A percentile compares a stretch with the other conserved stretches of the same genome.
These are phyloP conservation scores for Nakaseomyces nivariensis DNA, from an alignment of 1,139 yeast species.

Conservation along the genomic window DNA sequence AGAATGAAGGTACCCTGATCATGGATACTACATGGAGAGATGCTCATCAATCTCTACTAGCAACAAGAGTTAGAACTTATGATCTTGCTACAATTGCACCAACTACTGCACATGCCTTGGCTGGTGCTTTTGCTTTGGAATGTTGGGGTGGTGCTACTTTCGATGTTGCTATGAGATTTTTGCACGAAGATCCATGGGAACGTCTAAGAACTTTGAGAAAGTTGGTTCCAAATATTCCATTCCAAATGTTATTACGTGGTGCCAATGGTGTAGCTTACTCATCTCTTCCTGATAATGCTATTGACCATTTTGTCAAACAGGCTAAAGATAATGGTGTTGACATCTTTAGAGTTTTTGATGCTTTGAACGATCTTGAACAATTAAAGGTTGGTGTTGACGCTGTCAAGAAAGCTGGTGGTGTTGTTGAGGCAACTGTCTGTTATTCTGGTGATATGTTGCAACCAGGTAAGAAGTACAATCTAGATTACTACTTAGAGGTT, in stretches of 20 bases:
- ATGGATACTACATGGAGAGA: constrained; percentile 99
- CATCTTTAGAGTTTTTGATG: constrained; percentile 95
- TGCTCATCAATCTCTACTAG: constrained; percentile 96
- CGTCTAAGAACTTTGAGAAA: constrained; percentile 80
- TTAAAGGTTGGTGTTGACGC: constrained; percentile 96
- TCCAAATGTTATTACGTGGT: constrained; percentile 98
- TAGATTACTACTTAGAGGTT: constrained; percentile 74
- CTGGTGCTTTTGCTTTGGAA: constrained; percentile 90
- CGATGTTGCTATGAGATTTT: constrained; percentile 96
- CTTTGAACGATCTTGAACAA: constrained; percentile 92
- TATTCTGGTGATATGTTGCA: constrained; percentile 98
- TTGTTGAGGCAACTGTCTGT: constrained; percentile 95
- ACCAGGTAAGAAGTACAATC: constrained; percentile 89
- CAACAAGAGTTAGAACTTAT: constrained; percentile 92
- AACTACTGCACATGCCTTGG: constrained; percentile 80
- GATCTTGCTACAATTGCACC: constrained; percentile 89
- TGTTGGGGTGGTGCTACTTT: constrained; percentile 99
- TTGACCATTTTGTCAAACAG: constrained; percentile 89
- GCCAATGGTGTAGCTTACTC: constrained; percentile 99
- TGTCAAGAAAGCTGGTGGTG: constrained; percentile 97
- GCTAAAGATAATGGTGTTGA: constrained; percentile 96
- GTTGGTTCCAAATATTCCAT: constrained; percentile 94
- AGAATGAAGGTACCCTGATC: constrained; percentile 73
- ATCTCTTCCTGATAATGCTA: constrained; percentile 95
- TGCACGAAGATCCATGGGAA: constrained; percentile 98